Evolutionary conservation across 2,329 filamentous ascomycete species (phyloP).

Genomic region (Aureobasidium namibiae): DNA sequence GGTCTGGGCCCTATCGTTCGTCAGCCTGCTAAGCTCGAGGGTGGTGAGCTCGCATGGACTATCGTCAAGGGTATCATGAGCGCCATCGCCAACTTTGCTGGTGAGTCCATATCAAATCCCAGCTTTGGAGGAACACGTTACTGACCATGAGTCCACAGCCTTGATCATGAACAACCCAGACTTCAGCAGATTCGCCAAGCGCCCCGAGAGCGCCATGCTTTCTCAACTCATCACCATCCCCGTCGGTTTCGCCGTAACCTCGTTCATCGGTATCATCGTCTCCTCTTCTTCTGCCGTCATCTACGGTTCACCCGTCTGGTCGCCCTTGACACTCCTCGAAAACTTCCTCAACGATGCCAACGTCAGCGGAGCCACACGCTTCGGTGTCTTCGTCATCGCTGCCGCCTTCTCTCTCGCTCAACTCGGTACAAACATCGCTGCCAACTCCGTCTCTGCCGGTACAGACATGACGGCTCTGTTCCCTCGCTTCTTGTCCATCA

Average conservation of each 20-base stretch:
- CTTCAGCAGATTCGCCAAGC: conserved; percentile 25
- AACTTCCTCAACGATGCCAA: conserved; percentile 30
- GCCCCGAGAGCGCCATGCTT: conserved; percentile 16
- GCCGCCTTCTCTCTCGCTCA: conserved; percentile 37
- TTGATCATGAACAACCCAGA: conserved; percentile 12
- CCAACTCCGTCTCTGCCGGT: conserved; percentile 44
- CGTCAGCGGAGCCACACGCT: conserved; percentile 28
- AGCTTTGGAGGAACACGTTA: not conserved
- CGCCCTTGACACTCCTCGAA: conserved; percentile 32
- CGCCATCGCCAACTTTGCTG: conserved; percentile 79
- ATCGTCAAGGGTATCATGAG: conserved; percentile 83
- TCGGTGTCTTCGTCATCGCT: conserved; percentile 37
- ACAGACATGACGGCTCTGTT: conserved; percentile 44
- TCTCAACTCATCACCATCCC: conserved; percentile 35
- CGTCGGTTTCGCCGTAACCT: conserved; percentile 36
- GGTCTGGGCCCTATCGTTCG: conserved; percentile 77
- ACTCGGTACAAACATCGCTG: conserved; percentile 43
- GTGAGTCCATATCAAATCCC: conserved; percentile 49
- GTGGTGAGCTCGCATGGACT: conserved; percentile 68
- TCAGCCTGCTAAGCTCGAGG: conserved; percentile 54
- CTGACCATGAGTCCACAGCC: not conserved
- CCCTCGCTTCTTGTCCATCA: conserved; percentile 54
- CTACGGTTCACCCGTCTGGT: conserved; percentile 35
- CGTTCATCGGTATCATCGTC: conserved; percentile 41
- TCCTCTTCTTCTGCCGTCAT: conserved; percentile 39